Base-by-base conservation (phyloP, 257 asterid genomes). In the Salvia miltiorrhiza region DNA sequence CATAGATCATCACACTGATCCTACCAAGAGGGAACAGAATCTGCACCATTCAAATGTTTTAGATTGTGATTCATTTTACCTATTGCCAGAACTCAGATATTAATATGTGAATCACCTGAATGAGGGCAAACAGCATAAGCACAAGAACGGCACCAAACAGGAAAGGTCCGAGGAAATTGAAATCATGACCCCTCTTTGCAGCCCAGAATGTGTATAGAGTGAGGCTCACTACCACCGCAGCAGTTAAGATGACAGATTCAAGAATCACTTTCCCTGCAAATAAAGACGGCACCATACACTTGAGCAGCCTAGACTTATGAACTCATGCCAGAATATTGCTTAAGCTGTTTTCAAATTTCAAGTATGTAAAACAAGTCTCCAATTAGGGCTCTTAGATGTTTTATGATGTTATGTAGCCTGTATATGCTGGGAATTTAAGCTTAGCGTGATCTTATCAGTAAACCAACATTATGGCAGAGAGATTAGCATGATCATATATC, bases 171-270 rank as follows among this genome's bases (percentile, higher is more conserved):
- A 82, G 44, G 74, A 82, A 82, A 28, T 68, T 77, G 82, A 82
- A 82, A 53, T 82, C 84, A 20, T 79, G 78, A 21, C 87, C 87
- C 20, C 13, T 75, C 70, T 65, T 83, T 12, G 85, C 83, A 50
- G 83, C 88, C 88, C 88, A 83, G 71, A 83, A 80, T 14, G 88
- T 80, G 65, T 80, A 83, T 4, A 83, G 13, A 0, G 87, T 83
- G 43, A 83, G 85, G 62, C 83, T 73, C 2, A 83, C 28, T 0
- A 83, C 85, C 75, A 83, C 78, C 0, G 37, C 88, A 14, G 85
- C 78, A 1, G 88, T 83, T 59, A 83, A 52, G 49, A 83, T 83
- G 2, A 50, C 84, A 0, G 88, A 76, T 33, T 80, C 85, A 47
- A 80, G 71, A 57, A 83, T 83, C 3, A 83, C 81, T 66, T 78